Base-by-base conservation (phyloP, 768 basidiomycete genomes). In the Rhizopogon sp. region DNA sequence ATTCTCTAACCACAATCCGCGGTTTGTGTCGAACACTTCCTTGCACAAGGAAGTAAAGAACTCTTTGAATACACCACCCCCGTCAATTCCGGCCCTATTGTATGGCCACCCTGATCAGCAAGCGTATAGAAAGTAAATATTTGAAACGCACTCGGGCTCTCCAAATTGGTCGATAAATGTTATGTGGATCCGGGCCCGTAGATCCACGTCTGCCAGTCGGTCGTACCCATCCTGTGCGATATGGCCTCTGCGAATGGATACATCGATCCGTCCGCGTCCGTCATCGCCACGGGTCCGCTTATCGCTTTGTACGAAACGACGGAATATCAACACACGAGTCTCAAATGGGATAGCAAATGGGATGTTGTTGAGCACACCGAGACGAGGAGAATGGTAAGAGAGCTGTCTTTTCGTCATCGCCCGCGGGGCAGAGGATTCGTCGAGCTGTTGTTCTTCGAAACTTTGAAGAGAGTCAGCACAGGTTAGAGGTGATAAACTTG, bases 51-150 rank as follows among this genome's bases (percentile, higher is more conserved):
- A 91, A 2, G 94, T 99, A 64, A 98, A 82, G 62, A 98, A 97
- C 69, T 98, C 97, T 68, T 98, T 99, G 77, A 97, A 98, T 5
- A 98, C 86, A 0, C 97, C 97, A 2, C 97, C 95, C 2, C 96
- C 95, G 59, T 98, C 96, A 33, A 98, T 96, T 0, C 95, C 96
- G 16, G 87, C 85, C 68, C 89, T 90, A 11, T 14, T 43, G 2
- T 43, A 44, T 11, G 4, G 17, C 2, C 31, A 33, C 3, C 4
- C 6, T 10, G 8, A 42, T 67, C 13, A 65, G 46, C 11, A 50
- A 28, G 41, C 17, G 7, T n/a, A 10, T 17, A 7, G 16, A 43
- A 35, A n/a, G 44, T 6, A 31, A 7, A 29, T 49, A 28, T 46
- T 54, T 13, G 37, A 31, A 10, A 75, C 87, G 69, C 64, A 94